Conservation (phyloP, 495 filamentous ascomycete genomes). For the Penicillium verhagenii region DNA sequence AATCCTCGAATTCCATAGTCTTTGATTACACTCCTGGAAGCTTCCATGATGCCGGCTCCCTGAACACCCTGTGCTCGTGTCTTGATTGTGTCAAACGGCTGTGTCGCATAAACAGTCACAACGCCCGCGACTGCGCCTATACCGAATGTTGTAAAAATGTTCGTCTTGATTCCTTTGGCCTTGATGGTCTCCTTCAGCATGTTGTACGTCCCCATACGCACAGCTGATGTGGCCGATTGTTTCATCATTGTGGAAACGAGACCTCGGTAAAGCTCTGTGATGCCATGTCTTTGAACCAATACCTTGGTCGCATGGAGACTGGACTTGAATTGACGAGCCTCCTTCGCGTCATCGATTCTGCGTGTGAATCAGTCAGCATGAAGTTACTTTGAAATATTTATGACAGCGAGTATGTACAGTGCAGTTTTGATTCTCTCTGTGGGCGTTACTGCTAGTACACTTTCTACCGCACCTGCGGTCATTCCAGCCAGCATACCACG, state of each 20-base stretch:
- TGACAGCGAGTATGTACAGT: conserved; percentile 26
- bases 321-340: conserved; percentile 48
- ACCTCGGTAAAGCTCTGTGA: conserved; percentile 57
- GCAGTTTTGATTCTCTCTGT: conserved; percentile 69
- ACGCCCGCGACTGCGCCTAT: conserved; percentile 61
- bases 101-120: conserved; percentile 60
- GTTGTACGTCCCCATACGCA: conserved; percentile 67
- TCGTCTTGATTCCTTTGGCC: conserved; percentile 38
- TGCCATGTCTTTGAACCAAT: conserved; percentile 50
- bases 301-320: conserved; percentile 48
- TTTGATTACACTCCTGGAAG: conserved; percentile 46
- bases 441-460: conserved; percentile 60
- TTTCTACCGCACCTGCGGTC: conserved; percentile 59
- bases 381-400: background rate
- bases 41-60: conserved; percentile 51
- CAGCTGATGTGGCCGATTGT: conserved; percentile 61
- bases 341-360: conserved; percentile 62
- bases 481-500: conserved; percentile 62
- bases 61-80: conserved; percentile 58
- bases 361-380: background rate
- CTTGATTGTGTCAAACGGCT: conserved; percentile 69
- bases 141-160: conserved; percentile 52
- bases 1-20: conserved; percentile 60
- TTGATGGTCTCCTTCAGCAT: conserved; percentile 61
- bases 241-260: conserved; percentile 64